A percentile compares a stretch with the other conserved stretches of the same genome.
Conservation (phyloP, 352 stramenopile genomes). For the Globisporangium camurandrum region DNA sequence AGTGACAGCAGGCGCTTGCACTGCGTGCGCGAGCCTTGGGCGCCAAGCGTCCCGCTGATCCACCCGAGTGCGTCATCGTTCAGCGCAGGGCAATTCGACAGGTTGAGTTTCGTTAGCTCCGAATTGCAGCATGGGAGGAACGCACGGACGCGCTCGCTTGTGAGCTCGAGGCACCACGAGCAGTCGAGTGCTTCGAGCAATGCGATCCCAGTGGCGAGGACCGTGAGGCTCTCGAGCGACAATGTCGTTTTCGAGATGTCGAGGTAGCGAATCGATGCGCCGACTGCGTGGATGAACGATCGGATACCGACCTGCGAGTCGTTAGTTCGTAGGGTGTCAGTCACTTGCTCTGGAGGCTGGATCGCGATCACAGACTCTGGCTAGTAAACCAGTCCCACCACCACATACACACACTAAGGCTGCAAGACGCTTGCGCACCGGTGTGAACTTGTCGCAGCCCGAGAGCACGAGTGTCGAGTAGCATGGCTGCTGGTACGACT, state of each 20-base stretch:
- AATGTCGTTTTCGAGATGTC: conserved; percentile 44
- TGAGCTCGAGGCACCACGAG: conserved; percentile 44
- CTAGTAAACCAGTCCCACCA: neutral
- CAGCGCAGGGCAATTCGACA: conserved; percentile 45
- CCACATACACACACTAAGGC: conserved; percentile 2
- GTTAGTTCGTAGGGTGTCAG: neutral
- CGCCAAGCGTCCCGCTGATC: conserved; percentile 54
- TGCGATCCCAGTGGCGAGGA: conserved; percentile 63
- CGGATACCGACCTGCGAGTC: conserved; percentile 53
- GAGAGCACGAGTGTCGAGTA: conserved; percentile 52
- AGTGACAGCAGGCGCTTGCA: conserved; percentile 55
- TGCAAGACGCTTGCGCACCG: conserved; percentile 10
- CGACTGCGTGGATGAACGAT: conserved; percentile 56
- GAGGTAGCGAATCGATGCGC: conserved; percentile 31
- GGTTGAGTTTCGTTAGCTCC: conserved; percentile 45
- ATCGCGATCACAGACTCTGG: too few relatives aligned
- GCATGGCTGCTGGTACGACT: conserved; percentile 1
- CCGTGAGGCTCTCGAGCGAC: conserved; percentile 50
- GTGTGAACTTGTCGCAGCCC: conserved; percentile 44
- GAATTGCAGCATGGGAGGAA: conserved; percentile 69
- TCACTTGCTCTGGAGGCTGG: too few relatives aligned
- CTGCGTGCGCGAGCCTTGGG: conserved; percentile 56
- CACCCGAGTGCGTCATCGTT: conserved; percentile 70
- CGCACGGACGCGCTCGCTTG: conserved; percentile 45
- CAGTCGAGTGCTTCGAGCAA: conserved; percentile 48